A percentile compares a stretch with the other conserved stretches of the same genome.
phyloP scores from a whole-genome alignment of 2,329 filamentous ascomycete species.

The Xylariaceae sp. region DNA sequence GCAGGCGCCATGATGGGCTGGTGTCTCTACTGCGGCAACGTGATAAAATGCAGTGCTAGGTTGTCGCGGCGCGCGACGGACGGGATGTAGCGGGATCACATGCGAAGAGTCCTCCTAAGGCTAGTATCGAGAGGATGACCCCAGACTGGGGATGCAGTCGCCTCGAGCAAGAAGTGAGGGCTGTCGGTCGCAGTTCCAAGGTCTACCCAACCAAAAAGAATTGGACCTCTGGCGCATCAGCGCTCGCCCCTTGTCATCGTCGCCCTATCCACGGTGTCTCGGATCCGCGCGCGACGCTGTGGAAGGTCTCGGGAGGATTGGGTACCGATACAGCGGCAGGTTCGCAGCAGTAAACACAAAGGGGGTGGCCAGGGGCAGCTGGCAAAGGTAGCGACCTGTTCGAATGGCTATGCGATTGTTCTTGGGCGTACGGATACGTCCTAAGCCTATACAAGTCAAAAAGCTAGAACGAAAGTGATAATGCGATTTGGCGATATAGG shows the following conservation, averaged over 20 bases:
- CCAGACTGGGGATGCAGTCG: slow-evolving; percentile 2
- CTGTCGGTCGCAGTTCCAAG: slow-evolving; percentile 10
- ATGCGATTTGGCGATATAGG: slow-evolving; percentile 1
- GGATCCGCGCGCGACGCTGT: background rate
- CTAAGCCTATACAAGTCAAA: slow-evolving; percentile 1
- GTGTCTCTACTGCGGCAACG: slow-evolving; percentile 24
- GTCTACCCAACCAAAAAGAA: slow-evolving; percentile 13
- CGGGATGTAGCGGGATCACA: slow-evolving; percentile 15
- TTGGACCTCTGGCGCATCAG: slow-evolving; percentile 15
- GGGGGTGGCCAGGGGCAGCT: slow-evolving; percentile 10
- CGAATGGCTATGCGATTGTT: background rate
- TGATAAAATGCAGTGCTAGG: slow-evolving; percentile 18
- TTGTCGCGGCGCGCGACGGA: slow-evolving; percentile 27
- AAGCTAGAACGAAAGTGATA: background rate
- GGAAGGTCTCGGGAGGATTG: slow-evolving; percentile 1
- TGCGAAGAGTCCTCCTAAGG: slow-evolving; percentile 12
- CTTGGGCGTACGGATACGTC: background rate
- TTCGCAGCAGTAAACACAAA: background rate
- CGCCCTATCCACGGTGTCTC: slow-evolving; percentile 4
- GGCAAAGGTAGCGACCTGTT: slow-evolving; percentile 10
- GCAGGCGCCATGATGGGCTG: slow-evolving; percentile 54
- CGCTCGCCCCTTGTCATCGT: slow-evolving; percentile 19
- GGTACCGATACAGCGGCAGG: background rate
- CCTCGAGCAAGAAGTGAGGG: background rate
- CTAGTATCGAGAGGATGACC: background rate